phyloP scores from a whole-genome alignment of 306 rosid genomes.

The Potentilla sterilis region DNA sequence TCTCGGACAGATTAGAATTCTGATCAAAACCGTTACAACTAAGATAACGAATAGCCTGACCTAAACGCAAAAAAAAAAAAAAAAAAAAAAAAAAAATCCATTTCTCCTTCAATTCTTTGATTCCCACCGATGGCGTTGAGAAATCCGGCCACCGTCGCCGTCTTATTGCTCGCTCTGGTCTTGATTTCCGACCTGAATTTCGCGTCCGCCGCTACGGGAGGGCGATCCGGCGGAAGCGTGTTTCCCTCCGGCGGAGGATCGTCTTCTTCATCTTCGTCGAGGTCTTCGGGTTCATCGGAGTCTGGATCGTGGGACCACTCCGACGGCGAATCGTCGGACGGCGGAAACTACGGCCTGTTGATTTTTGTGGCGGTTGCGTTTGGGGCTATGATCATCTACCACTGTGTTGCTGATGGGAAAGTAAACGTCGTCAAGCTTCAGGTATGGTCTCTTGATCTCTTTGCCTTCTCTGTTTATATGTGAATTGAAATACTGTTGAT shows the following conservation, averaged over 20 bases:
- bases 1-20: too few relatives aligned
- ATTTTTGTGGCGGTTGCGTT: neutral
- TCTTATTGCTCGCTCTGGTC: slow-evolving; percentile 48
- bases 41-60: too few relatives aligned
- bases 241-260: slow-evolving; percentile 36
- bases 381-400: neutral
- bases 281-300: neutral
- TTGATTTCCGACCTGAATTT: slow-evolving; percentile 53
- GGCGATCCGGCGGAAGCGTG: slow-evolving; percentile 72
- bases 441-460: neutral
- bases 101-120: neutral
- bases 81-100: too few relatives aligned
- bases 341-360: neutral
- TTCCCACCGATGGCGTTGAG: slow-evolving; percentile 33
- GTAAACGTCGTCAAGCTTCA: neutral
- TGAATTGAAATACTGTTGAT: neutral
- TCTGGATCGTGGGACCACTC: neutral
- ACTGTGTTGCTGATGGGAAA: neutral
- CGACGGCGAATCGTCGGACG: neutral
- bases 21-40: too few relatives aligned
- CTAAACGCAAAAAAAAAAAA: too few relatives aligned
- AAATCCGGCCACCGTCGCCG: slow-evolving; percentile 69
- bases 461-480: neutral
- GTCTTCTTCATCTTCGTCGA: slow-evolving; percentile 14
- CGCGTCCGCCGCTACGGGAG: slow-evolving; percentile 84